Evolutionary conservation across 2,329 filamentous ascomycete species (phyloP), one percentile per base, ranked within the genome.

Genomic region (Stagonosporopsis tanaceti): DNA sequence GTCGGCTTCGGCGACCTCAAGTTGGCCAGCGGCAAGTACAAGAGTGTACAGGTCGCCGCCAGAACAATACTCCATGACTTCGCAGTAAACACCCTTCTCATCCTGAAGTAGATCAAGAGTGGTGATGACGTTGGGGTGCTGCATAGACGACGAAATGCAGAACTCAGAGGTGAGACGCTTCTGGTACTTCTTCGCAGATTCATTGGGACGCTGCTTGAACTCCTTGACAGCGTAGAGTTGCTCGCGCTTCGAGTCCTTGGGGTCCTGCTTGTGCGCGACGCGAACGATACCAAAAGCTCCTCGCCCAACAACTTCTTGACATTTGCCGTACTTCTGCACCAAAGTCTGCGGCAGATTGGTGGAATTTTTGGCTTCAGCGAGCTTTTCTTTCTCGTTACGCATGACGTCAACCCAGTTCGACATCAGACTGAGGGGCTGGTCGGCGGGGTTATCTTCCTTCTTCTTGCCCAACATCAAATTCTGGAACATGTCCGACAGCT

Each of bases 41-140:
- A 99, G 84, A 0, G 93, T 97, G 77, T 98, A 98, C 24, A 99
- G 83, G 75, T 99, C 95, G 57, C 95, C 95, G 59, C 95, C 95
- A 35, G 94, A 93, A 75, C 95, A 99, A 74, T 95, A 99, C 78
- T 99, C 95, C 95, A 99, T 99, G 50, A 99, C 95, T 77, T 99
- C 95, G 78, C 95, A 99, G 77, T 95, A 98, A 74, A 97, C 93
- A 59, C 95, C 95, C 79, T 98, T 98, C 68, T 94, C 88, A 72
- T 99, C 95, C 78, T 97, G 92, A 38, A 99, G 85, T 11, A 99
- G 85, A 74, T 99, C 95, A 50, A 99, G 86, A 0, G 95, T 99
- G 77, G 97, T 95, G 68, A 99, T 99, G 70, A 99, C 92, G 73
- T 99, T 99, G 14, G 95, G 94, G 74, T 99, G 95, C 62, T 93